These are phyloP conservation scores for Colletotrichum sidae DNA, from an alignment of 2,329 filamentous ascomycete species.

Conservation along the genomic window DNA sequence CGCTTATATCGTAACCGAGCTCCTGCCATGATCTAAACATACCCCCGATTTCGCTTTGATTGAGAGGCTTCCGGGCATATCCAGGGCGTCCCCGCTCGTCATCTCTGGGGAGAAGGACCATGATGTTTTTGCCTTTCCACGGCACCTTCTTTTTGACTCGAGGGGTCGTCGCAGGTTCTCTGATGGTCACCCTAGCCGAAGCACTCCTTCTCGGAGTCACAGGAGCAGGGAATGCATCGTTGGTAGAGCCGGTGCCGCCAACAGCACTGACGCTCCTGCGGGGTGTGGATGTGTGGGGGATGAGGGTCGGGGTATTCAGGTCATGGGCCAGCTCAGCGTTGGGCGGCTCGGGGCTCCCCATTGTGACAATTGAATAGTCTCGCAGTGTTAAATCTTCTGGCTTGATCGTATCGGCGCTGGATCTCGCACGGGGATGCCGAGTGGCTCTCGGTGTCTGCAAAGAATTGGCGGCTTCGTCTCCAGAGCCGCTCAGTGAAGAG, in stretches of 20 bases:
- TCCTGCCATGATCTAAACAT: constrained; percentile 77
- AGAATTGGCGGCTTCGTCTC: constrained; percentile 56
- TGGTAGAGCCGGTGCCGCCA: constrained; percentile 42
- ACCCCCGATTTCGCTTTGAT: constrained; percentile 64
- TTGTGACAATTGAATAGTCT: constrained; percentile 14
- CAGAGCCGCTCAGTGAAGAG: constrained; percentile 78
- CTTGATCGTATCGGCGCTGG: constrained; percentile 68
- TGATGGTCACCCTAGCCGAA: constrained; percentile 49
- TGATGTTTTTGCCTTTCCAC: constrained; percentile 81
- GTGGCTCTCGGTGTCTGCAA: constrained; percentile 60
- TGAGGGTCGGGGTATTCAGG: constrained; percentile 5
- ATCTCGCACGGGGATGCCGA: constrained; percentile 57
- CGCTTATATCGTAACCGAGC: constrained; percentile 75
- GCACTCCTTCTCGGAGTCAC: constrained; percentile 50
- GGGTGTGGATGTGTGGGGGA: constrained; percentile 42
- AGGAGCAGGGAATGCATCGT: constrained; percentile 40
- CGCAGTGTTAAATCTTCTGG: constrained; percentile 43
- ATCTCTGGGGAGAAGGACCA: constrained; percentile 76
- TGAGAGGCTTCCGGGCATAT: constrained; percentile 65
- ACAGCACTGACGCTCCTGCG: constrained; percentile 43
- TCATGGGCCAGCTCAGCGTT: constrained; percentile 29
- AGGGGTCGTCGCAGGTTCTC: constrained; percentile 60
- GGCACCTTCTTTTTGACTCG: constrained; percentile 76
- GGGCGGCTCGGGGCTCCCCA: constrained; percentile 35
- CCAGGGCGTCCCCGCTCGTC: constrained; percentile 72